Conservation (phyloP, 2,329 filamentous ascomycete genomes). For the Scedosporium dehoogii region DNA sequence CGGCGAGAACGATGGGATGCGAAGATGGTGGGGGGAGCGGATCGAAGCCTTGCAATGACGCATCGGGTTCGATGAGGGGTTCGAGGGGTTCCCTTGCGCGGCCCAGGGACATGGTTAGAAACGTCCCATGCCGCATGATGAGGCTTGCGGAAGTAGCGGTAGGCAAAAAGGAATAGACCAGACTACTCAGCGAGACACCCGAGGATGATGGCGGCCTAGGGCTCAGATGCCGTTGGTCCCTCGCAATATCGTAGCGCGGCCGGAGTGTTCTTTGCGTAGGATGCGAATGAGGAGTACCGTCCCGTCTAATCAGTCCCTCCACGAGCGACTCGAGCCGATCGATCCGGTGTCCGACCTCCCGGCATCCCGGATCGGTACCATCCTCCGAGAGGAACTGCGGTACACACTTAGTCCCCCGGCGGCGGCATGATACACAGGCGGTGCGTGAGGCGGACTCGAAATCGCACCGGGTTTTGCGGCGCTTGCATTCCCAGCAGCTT, state of each 20-base stretch:
- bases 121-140: conserved; percentile 18
- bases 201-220: not conserved
- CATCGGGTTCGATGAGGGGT: conserved; percentile 12
- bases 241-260: not conserved
- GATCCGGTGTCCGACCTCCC: not conserved
- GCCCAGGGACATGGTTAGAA: conserved; percentile 5
- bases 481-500: conserved; percentile 50
- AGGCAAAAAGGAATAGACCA: conserved; percentile 12
- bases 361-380: conserved; percentile 9
- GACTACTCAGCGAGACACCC: not conserved
- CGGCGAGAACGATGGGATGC: conserved; percentile 39
- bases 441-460: conserved; percentile 26
- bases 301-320: not conserved
- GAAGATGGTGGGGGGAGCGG: conserved; percentile 25
- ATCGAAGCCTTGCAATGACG: conserved; percentile 20
- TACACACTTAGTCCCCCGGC: conserved; percentile 31
- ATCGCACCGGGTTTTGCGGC: conserved; percentile 41
- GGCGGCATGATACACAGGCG: conserved; percentile 33
- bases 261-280: not conserved
- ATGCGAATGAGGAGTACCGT: not conserved
- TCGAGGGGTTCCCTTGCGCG: conserved; percentile 11
- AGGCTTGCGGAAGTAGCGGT: conserved; percentile 24
- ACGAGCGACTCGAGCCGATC: not conserved
- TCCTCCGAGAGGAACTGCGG: conserved; percentile 36
- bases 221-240: not conserved